Conservation (phyloP, 306 rosid species). For the Vigna nakashimae region DNA sequence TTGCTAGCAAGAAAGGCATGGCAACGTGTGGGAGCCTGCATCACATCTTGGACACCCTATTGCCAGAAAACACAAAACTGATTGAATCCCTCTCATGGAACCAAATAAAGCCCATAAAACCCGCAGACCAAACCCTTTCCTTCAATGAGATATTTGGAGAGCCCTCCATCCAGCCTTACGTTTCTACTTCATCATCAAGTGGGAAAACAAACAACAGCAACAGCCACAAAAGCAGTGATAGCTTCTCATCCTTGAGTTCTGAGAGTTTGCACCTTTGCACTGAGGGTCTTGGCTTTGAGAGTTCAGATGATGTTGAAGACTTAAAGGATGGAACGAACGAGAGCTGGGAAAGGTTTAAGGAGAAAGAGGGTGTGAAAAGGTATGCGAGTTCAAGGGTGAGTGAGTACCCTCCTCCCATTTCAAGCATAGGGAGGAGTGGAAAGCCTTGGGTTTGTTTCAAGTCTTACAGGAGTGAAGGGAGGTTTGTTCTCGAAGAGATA, state of each 20-base stretch:
- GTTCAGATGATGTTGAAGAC: conserved; percentile 85
- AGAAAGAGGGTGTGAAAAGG: conserved; percentile 43
- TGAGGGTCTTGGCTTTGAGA: conserved; percentile 92
- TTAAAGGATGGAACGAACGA: conserved; percentile 45
- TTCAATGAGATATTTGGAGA: conserved; percentile 88
- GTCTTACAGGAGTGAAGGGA: conserved; percentile 76
- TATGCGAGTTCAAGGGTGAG: conserved; percentile 40
- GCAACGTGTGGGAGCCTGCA: conserved; percentile 79
- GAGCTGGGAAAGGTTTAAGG: conserved; percentile 32
- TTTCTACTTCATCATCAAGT: conserved; percentile 5
- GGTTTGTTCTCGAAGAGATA: conserved; percentile 82
- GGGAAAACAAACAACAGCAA: conserved; percentile 35
- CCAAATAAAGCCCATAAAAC: conserved; percentile 57
- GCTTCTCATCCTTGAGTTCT: conserved; percentile 68
- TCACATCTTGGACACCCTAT: conserved; percentile 72
- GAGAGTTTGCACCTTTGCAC: conserved; percentile 93
- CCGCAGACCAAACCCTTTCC: conserved; percentile 50
- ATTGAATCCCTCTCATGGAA: conserved; percentile 73
- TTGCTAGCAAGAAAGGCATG: conserved; percentile 54
- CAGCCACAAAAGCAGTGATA: conserved; percentile 58
- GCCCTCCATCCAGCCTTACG: conserved; percentile 35
- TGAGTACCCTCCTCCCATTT: conserved; percentile 92
- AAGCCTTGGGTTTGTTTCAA: conserved; percentile 80
- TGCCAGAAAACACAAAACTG: conserved; percentile 67
- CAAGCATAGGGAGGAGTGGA: conserved; percentile 75